These are phyloP conservation scores for Xylariaceae sp. DNA, from an alignment of 2,329 filamentous ascomycete species.

Conservation along the genomic window DNA sequence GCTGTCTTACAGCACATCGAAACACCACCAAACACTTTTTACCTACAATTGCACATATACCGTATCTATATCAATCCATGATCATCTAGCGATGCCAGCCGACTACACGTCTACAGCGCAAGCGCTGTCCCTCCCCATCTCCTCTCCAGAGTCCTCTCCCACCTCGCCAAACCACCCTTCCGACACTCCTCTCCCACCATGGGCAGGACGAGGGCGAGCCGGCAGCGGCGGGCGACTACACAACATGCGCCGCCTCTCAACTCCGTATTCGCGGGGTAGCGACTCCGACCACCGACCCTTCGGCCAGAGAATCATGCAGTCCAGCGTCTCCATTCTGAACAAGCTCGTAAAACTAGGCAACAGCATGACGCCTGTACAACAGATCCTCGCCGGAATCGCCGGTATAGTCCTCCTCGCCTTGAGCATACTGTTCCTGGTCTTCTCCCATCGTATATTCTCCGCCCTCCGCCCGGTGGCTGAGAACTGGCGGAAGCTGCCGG, in stretches of 20 bases:
- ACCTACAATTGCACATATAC: too few species aligned
- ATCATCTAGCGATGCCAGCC: constrained; percentile 40
- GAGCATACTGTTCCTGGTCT: constrained; percentile 67
- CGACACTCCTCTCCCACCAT: constrained; percentile 43
- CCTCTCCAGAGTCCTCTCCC: constrained; percentile 26
- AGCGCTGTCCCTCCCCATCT: constrained; percentile 42
- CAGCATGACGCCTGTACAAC: constrained; percentile 58
- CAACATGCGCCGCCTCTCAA: constrained; percentile 39
- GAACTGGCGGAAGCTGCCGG: constrained; percentile 69
- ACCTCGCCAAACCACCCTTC: constrained; percentile 29
- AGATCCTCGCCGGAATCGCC: constrained; percentile 51
- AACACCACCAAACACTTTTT: too few species aligned
- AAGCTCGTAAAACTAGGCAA: constrained; percentile 48
- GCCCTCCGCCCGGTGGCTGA: constrained; percentile 69
- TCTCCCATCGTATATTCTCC: constrained; percentile 75
- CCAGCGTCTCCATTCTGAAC: constrained; percentile 40
- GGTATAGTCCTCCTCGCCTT: constrained; percentile 50
- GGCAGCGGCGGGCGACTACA: constrained; percentile 7
- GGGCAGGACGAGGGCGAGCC: constrained; percentile 24
- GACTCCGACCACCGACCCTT: constrained; percentile 25
- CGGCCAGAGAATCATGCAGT: constrained; percentile 38
- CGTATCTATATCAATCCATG: too few species aligned
- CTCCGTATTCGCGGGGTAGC: constrained; percentile 33
- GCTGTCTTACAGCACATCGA: too few species aligned
- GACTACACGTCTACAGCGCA: constrained; percentile 49